Base-by-base conservation (phyloP, 306 rosid genomes). In the Acacia confusa region DNA sequence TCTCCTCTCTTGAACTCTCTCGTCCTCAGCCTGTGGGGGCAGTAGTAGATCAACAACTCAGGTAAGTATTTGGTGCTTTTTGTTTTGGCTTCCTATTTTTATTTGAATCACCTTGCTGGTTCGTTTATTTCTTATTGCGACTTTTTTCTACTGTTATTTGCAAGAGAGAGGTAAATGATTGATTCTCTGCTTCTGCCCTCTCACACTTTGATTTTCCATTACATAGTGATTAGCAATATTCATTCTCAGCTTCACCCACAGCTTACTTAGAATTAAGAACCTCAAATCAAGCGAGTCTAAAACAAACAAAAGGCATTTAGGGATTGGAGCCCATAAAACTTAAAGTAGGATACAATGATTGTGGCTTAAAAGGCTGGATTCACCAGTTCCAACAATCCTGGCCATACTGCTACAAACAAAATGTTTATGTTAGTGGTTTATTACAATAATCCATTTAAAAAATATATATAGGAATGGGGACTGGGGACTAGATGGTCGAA, bases 371-470 rank as follows among this genome's bases (percentile, higher is more conserved):
- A 87, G 88, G 80, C 83, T 70, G 86, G 85, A 65, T 79, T 86
- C 87, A 77, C 82, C 87, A 77, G 83, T 88, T 92, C 95, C 94
- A 86, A 89, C 93, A 82, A 85, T 85, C 86, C 89, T 76, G 92
- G 78, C 84, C 80, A 77, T 69, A 61, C 78, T 57, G 48, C 52
- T 75, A 32, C 34, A 82, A 63, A 69, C 81, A 60, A 47, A 64
- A 76, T 36, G 66, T 12, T 60, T 60, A 11, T 60, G 66, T 60
- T 76, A 71, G 34, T 43, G 58, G 61, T 81, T 77, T 48, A 41
- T 63, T 36, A 32, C 36, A 32, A 7, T 36, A 74, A 74, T n/a
- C 19, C 45, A 60, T 19, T 19, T 2, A 55, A 40, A 19, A 55
- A 24, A 36, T n/a, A n/a, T n/a, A 6, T 4, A 36, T 0, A 36